Evolutionary conservation across 164 flowering plant genomes (phyloP).

Genomic region (Malania oleifera): DNA sequence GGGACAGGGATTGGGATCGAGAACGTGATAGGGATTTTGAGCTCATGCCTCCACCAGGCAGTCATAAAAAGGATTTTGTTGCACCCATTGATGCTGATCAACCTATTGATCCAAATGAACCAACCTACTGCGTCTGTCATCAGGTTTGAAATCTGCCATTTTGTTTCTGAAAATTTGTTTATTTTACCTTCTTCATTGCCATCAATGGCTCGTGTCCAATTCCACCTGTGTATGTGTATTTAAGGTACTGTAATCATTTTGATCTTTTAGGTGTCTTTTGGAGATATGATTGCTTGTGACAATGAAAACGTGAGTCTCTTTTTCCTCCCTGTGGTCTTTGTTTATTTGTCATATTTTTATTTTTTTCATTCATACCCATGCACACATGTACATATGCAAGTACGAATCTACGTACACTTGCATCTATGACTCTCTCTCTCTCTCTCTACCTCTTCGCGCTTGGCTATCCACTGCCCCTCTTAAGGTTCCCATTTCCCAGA

Average conservation of each 20-base stretch:
- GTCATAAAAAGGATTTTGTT: slow-evolving; percentile 68
- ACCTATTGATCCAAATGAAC: slow-evolving; percentile 96
- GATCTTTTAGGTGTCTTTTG: slow-evolving; percentile 76
- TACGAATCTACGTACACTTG: no score
- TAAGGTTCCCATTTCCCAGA: no score
- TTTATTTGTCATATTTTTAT: background rate
- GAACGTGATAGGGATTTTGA: slow-evolving; percentile 95
- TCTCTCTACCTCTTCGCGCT: background rate
- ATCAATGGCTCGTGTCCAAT: background rate
- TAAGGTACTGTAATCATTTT: slow-evolving; percentile 8
- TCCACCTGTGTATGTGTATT: background rate
- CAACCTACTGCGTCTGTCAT: slow-evolving; percentile 96
- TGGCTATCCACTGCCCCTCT: background rate
- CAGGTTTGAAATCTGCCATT: slow-evolving; percentile 49
- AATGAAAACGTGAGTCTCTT: slow-evolving; percentile 72
- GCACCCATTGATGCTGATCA: slow-evolving; percentile 78
- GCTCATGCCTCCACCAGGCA: slow-evolving; percentile 99
- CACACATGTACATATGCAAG: background rate
- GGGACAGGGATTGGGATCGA: slow-evolving; percentile 87
- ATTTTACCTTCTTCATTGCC: background rate
- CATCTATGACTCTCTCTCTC: no score
- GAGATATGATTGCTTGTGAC: slow-evolving; percentile 99
- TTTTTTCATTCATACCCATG: background rate
- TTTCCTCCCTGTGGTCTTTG: background rate
- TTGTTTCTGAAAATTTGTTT: background rate